Conservation (phyloP, 1,284 basidiomycete species). For the Puccinia novopanici region DNA sequence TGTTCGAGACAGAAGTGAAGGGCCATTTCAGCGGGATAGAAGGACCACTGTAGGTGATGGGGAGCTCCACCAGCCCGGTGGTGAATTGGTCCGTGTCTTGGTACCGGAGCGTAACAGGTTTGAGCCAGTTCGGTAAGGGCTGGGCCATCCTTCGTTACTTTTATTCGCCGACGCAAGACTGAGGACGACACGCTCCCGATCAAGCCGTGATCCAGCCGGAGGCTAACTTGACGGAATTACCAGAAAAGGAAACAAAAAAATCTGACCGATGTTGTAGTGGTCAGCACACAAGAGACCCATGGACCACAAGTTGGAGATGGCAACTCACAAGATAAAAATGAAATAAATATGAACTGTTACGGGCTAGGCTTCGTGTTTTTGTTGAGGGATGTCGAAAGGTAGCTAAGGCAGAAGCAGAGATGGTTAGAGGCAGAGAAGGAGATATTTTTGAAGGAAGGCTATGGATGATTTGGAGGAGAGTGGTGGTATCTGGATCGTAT, state of each 20-base stretch:
- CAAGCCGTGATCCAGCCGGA: neutral
- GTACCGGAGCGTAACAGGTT: conserved; percentile 32
- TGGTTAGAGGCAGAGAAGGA: too few species aligned
- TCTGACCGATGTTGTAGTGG: neutral
- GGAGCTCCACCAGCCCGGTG: conserved; percentile 40
- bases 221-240: neutral
- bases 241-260: neutral
- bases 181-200: neutral
- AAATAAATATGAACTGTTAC: too few species aligned
- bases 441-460: too few species aligned
- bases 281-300: too few species aligned
- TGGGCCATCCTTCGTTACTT: conserved; percentile 2
- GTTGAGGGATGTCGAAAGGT: too few species aligned
- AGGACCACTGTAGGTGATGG: conserved; percentile 46
- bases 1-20: conserved; percentile 22
- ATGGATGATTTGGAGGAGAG: too few species aligned
- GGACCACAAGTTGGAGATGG: too few species aligned
- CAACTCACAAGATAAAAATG: too few species aligned
- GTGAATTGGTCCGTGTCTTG: conserved; percentile 40
- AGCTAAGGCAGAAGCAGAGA: too few species aligned
- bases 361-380: too few species aligned
- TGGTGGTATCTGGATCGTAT: neutral
- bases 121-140: conserved; percentile 44
- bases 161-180: neutral
- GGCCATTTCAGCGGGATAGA: conserved; percentile 47